phyloP scores from a whole-genome alignment of 2,329 filamentous ascomycete species.

The Xylariaceae sp. region DNA sequence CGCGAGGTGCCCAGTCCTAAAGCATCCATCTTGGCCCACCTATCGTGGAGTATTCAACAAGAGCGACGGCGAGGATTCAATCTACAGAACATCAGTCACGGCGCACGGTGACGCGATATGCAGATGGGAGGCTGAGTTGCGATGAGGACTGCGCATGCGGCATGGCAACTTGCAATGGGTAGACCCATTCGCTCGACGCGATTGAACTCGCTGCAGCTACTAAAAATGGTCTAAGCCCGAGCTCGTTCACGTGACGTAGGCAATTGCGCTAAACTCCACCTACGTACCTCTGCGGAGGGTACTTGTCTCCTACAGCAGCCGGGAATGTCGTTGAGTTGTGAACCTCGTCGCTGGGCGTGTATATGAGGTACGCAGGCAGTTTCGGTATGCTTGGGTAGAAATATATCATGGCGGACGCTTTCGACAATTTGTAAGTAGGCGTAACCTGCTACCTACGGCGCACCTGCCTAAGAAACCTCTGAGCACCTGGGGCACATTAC shows the following conservation, averaged over 20 bases:
- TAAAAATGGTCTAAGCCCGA: background rate
- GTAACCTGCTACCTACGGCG: background rate
- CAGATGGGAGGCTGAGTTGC: background rate
- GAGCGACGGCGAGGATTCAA: background rate
- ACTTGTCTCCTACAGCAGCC: too few relatives aligned
- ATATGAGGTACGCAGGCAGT: too few relatives aligned
- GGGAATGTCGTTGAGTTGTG: too few relatives aligned
- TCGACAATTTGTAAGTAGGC: too few relatives aligned
- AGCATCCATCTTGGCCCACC: constrained; percentile 28
- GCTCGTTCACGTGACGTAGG: background rate
- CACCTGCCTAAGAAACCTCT: background rate
- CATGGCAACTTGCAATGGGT: background rate
- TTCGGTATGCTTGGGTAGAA: too few relatives aligned
- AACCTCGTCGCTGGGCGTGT: too few relatives aligned
- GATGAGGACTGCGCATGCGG: background rate
- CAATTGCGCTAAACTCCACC: too few relatives aligned
- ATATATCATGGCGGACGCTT: too few relatives aligned
- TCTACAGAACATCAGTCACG: background rate
- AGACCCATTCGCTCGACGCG: constrained; percentile 7
- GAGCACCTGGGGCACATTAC: too few relatives aligned
- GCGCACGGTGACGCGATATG: constrained; percentile 1
- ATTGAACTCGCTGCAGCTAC: background rate
- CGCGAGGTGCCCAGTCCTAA: constrained; percentile 31
- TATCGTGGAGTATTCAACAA: background rate
- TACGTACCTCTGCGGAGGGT: too few relatives aligned